Base-by-base conservation (phyloP, 2,329 filamentous ascomycete genomes). In the Ceratocystis diversiconidia region DNA sequence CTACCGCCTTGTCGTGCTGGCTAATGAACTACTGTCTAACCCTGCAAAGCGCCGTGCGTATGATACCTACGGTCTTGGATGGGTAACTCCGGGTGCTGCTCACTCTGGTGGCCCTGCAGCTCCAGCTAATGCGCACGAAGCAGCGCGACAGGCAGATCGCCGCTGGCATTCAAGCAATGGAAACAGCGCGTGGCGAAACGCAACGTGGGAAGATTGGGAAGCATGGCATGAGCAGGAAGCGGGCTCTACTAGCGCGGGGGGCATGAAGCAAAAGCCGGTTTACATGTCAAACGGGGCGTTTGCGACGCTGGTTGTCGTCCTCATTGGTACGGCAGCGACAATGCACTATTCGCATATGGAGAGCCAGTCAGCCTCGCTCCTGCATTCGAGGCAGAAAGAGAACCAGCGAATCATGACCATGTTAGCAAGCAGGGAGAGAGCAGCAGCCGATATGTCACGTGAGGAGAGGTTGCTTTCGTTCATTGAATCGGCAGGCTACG, bases 131-230 rank as follows among this genome's bases (percentile, higher is more conserved):
- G 72, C 77, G 69, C 73, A 76, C 46, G 73, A 72, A n/a, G 57
- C 52, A 2, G 73, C 73, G 64, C 75, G 79, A 48, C 69, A 73
- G 2, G 73, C 75, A 17, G 78, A 83, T 68, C 74, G 72, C 28
- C 72, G 74, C 3, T 85, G 82, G 82, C 78, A 81, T 44, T 70
- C 76, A 15, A 60, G 30, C n/a, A 19, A 32, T 30, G 64, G 78
- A 0, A 78, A 77, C 28, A 81, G 75, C 65, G 74, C 82, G 12
- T 80, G 80, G 62, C 76, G 76, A 70, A 97, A 97, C 73, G 94
- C 90, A 0, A 97, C 94, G 0, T 99, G 94, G 94, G 94, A 99
- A 73, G 94, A 99, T 74, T 96, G 92, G 92, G 90, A 96, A 76
- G 81, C 80, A 57, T 95, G 88, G 86, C 82, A 89, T 70, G 79